Base-by-base conservation (phyloP, 2,329 filamentous ascomycete genomes). In the Ustulina deusta region DNA sequence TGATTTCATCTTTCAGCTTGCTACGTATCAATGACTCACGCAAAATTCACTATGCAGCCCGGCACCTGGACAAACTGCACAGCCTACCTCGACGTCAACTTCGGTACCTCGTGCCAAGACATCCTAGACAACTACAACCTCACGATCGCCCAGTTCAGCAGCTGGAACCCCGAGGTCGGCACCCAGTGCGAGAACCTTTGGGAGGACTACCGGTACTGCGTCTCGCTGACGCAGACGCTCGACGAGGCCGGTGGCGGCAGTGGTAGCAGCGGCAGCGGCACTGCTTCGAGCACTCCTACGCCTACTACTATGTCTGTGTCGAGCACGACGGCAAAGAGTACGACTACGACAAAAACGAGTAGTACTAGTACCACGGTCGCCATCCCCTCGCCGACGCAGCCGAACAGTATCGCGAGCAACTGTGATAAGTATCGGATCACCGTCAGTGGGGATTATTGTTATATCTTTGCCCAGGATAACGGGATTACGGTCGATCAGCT, bases 401-500 rank as follows among this genome's bases (percentile, higher is more conserved):
- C 42, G 40, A 59, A 59, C 17, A 54, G 59, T 38, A 61, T 61
- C 46, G 38, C 15, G 44, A 54, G 40, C 9, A 54, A 61, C 11
- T 61, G 59, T 20, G 25, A 61, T 15, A 54, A 51, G 32, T 61
- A 42, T 20, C 2, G 38, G 36, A 42, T 54, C 59, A 13, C 38
- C 59, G 34, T 10, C 5, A 17, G 34, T 7, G 48, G 59, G 32
- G 48, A 62, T 32, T 54, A 52, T 20, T 62, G 59, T 22, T 52
- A 29, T 17, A 55, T 34, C 17, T 52, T 62, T 22, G 59, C 59
- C 3, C 22, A 44, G 48, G n/a, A 44, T 38, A 40, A 62, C n/a
- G 59, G 38, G 29, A 62, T 62, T 27, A 62, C 59, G 34, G 38
- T 54, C 27, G 59, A 42, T 44, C 59, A 62, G 48, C 59, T 62